phyloP scores from a whole-genome alignment of 306 rosid species.

The Pyrus communis region DNA sequence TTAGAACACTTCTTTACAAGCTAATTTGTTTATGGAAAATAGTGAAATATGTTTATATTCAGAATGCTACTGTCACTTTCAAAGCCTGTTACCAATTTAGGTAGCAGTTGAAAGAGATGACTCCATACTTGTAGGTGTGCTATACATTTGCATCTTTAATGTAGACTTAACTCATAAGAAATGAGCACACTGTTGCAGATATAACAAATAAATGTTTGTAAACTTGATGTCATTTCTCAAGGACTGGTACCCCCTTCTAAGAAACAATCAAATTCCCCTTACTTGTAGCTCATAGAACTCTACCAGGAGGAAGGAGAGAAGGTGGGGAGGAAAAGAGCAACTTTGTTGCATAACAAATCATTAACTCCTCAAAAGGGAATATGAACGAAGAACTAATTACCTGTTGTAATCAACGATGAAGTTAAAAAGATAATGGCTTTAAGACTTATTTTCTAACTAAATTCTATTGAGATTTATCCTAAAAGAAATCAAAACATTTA shows the following conservation, averaged over 20 bases:
- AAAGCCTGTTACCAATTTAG: neutral
- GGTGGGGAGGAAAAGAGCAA: too few species aligned
- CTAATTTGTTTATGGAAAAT: too few species aligned
- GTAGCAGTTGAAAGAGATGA: neutral
- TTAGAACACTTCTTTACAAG: neutral
- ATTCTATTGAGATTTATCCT: neutral
- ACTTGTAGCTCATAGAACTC: neutral
- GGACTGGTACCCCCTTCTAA: neutral
- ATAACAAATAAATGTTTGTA: neutral
- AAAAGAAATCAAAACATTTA: neutral
- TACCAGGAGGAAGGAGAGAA: too few species aligned
- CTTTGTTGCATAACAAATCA: too few species aligned
- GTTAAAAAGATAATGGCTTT: neutral
- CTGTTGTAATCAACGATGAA: neutral
- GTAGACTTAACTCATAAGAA: neutral
- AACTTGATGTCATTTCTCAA: neutral
- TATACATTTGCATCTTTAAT: neutral
- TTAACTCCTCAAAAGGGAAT: neutral
- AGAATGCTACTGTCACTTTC: neutral
- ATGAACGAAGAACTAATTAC: neutral
- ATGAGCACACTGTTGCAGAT: neutral
- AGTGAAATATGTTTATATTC: neutral
- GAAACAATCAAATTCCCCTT: neutral
- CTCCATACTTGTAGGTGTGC: neutral
- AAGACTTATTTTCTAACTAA: neutral